A percentile compares a stretch with the other conserved stretches of the same genome.
Conservation (phyloP, 768 basidiomycete genomes). For the Epithele typhae region DNA sequence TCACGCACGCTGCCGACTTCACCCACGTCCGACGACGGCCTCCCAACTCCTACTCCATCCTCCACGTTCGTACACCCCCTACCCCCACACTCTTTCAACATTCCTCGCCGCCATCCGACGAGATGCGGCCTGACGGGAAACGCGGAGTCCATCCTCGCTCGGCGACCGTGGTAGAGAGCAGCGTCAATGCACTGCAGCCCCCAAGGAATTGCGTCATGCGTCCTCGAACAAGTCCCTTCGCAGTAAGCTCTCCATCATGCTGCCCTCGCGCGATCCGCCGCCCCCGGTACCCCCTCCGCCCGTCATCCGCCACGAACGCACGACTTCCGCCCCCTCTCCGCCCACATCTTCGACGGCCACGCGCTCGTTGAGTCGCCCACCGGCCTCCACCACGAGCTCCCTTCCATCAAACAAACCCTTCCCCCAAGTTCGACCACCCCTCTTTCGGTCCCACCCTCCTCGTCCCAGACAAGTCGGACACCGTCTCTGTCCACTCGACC, state of each 20-base stretch:
- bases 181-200: slow-evolving; percentile 5
- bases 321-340: slow-evolving; percentile 5
- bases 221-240: slow-evolving; percentile 13
- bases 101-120: slow-evolving; percentile 17
- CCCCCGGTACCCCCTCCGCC: slow-evolving; percentile 1
- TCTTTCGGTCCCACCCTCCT: slow-evolving; percentile 14
- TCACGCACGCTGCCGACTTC: slow-evolving; percentile 1
- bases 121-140: slow-evolving; percentile 9
- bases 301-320: slow-evolving; percentile 16
- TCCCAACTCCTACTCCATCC: slow-evolving; percentile 20
- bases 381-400: slow-evolving; percentile 7
- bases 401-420: slow-evolving; percentile 7
- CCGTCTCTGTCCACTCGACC: slow-evolving; percentile 20
- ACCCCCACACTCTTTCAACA: slow-evolving; percentile 6
- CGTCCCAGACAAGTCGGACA: slow-evolving; percentile 22
- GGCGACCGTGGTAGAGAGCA: slow-evolving; percentile 14
- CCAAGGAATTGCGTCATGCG: slow-evolving; percentile 11
- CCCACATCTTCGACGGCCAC: slow-evolving; percentile 9
- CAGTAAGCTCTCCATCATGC: slow-evolving; percentile 17
- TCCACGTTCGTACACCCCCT: slow-evolving; percentile 18
- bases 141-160: slow-evolving; percentile 16
- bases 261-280: slow-evolving; percentile 11
- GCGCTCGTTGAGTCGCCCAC: slow-evolving; percentile 26
- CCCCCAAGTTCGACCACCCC: slow-evolving; percentile 6
- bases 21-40: slow-evolving; percentile 17